Evolutionary conservation across 2,329 filamentous ascomycete genomes (phyloP), one percentile per base, ranked within the genome.

Genomic region (Apiospora pterosperma): DNA sequence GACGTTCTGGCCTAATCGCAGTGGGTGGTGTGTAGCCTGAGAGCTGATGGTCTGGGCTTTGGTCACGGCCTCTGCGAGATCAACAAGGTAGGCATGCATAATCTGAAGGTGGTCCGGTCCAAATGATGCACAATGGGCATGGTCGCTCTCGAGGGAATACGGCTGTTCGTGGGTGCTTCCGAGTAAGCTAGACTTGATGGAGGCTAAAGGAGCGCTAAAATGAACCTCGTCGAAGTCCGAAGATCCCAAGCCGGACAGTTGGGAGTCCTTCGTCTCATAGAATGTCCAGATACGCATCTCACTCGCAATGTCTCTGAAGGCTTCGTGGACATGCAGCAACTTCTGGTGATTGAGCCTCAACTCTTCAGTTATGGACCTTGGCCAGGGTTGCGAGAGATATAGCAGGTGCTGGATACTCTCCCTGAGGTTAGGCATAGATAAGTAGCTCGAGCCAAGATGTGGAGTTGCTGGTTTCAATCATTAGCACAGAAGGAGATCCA

Each of bases 241-340:
- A 5, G 73, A 71, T 1, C 77, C 78, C 2, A 76, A 71, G 0
- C 82, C 82, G 0, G 83, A 84, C 5, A 89, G 76, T 0, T 82
- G 80, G 0, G 86, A 88, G 71, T 89, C 87, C 8, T 86, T 81
- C 0, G 85, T 89, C 69, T 89, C 87, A 65, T 89, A 86, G 44
- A 89, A 84, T 0, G 86, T 87, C 86, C 87, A 89, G 14, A 89
- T 78, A 7, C 82, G 83, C 61, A 89, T 78, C 64, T 89, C 87
- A 39, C 83, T 83, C 0, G 85, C 82, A 5, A 87, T 80, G 4
- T 84, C 79, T 59, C 81, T 81, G 70, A 89, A 90, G 48, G 81
- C 79, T 3, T 87, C 83, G 21, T 88, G 83, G 59, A 81, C 78
- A 44, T 77, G 78, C 7, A 84, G 72, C 1, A 90, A 74, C 0